These are phyloP conservation scores for Pisolithus microcarpus DNA, from an alignment of 768 basidiomycete genomes.

Conservation along the genomic window DNA sequence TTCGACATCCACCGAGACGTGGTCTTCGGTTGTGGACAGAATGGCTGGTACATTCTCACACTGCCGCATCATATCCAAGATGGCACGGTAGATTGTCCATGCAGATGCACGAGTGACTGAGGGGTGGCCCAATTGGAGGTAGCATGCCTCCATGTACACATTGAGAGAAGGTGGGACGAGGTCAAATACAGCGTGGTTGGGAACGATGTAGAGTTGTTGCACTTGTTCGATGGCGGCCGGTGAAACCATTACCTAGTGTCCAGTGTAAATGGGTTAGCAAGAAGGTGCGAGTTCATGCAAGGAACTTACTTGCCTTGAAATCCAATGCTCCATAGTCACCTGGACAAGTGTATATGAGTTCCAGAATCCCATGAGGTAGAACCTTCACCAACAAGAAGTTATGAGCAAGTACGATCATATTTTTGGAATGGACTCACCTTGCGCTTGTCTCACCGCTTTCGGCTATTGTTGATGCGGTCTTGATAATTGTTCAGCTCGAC, in stretches of 20 bases:
- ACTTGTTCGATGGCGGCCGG: conserved; percentile 14
- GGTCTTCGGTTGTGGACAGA: neutral
- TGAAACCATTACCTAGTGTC: conserved; percentile 13
- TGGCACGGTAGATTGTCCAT: conserved; percentile 15
- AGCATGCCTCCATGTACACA: conserved; percentile 11
- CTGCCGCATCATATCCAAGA: neutral
- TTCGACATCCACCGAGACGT: neutral
- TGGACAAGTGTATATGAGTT: too few species aligned
- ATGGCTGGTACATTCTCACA: neutral
- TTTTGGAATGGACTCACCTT: too few species aligned
- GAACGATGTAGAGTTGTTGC: conserved; percentile 23
- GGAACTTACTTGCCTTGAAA: too few species aligned
- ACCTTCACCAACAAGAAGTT: too few species aligned
- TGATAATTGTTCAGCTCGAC: too few species aligned
- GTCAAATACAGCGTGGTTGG: conserved; percentile 28
- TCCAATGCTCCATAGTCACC: too few species aligned
- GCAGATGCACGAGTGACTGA: conserved; percentile 11
- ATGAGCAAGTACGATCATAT: too few species aligned
- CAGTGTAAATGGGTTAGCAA: too few species aligned
- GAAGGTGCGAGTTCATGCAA: too few species aligned
- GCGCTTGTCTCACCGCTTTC: too few species aligned
- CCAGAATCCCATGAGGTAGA: too few species aligned
- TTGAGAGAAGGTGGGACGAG: conserved; percentile 28
- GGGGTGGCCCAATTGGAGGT: conserved; percentile 18
- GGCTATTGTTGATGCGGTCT: too few species aligned